Evolutionary conservation across 2,329 filamentous ascomycete species (phyloP).

Genomic region (Lasiodiplodia hormozganensis): DNA sequence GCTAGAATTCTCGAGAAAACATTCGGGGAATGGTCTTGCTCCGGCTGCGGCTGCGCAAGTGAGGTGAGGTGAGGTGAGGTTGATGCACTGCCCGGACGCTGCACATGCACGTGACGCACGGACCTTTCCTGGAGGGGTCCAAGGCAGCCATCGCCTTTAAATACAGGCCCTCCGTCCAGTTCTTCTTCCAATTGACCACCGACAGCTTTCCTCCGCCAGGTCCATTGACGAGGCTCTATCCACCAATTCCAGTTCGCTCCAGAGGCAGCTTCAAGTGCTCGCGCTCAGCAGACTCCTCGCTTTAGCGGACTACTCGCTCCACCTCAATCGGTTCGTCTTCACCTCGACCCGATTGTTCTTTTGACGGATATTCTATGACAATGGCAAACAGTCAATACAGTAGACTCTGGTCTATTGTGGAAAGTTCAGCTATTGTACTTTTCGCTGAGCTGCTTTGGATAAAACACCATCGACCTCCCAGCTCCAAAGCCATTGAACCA

Average conservation of each 20-base stretch:
- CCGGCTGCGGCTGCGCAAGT: no score
- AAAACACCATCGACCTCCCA: background rate
- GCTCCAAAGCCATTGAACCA: background rate
- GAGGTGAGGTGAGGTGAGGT: no score
- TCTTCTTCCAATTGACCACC: background rate
- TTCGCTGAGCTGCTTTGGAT: no score
- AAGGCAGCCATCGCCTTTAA: no score
- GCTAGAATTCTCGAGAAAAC: no score
- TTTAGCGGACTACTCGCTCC: background rate
- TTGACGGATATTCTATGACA: background rate
- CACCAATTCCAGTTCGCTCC: background rate
- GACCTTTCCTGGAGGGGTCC: no score
- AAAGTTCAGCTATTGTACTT: no score
- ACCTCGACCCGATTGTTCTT: background rate
- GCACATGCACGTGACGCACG: no score
- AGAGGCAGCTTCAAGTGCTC: background rate
- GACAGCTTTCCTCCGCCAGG: background rate
- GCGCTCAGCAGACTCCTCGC: background rate
- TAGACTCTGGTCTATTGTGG: no score
- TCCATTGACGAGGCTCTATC: background rate
- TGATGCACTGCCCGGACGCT: no score
- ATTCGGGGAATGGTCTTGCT: no score
- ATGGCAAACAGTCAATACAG: background rate
- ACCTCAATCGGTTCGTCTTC: background rate
- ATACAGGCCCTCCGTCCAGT: background rate